Percentiles rank a stretch among this genome's conserved stretches.
Evolutionary conservation across 805 yeast species (phyloP).

Genomic region (Candida dajiaensis): DNA sequence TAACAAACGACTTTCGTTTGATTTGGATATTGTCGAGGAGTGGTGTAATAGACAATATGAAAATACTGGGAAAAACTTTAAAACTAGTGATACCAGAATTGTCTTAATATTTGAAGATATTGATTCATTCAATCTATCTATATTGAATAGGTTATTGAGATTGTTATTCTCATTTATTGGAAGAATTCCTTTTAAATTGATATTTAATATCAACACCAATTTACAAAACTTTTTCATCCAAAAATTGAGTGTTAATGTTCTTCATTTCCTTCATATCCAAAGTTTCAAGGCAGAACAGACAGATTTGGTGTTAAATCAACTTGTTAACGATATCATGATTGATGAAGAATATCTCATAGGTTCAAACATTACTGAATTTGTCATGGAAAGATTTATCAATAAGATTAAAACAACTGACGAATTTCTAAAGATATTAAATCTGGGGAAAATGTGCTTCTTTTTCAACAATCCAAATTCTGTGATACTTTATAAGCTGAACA

Average conservation of each 20-base stretch:
- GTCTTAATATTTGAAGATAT: slow-evolving; percentile 21
- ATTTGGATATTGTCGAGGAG: slow-evolving; percentile 21
- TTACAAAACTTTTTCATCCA: slow-evolving; percentile 14
- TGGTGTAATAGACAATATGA: slow-evolving; percentile 15
- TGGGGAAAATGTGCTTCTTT: slow-evolving; percentile 21
- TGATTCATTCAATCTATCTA: slow-evolving; percentile 18
- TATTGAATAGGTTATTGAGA: slow-evolving; percentile 16
- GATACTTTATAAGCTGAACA: slow-evolving; percentile 7
- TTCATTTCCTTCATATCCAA: slow-evolving; percentile 10
- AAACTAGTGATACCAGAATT: slow-evolving; percentile 11
- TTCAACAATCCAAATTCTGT: slow-evolving; percentile 19
- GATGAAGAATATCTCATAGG: slow-evolving; percentile 15
- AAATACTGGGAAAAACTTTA: slow-evolving; percentile 1
- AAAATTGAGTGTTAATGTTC: slow-evolving; percentile 15
- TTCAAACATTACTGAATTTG: slow-evolving; percentile 13
- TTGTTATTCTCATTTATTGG: slow-evolving; percentile 11
- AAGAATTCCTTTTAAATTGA: slow-evolving; percentile 19
- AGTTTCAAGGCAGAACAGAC: slow-evolving; percentile 22
- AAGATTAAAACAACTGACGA: slow-evolving; percentile 22
- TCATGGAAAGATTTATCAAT: slow-evolving; percentile 17
- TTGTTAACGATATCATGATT: slow-evolving; percentile 17
- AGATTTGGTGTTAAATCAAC: slow-evolving; percentile 16
- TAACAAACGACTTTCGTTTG: slow-evolving; percentile 20
- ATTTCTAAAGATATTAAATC: slow-evolving; percentile 18
- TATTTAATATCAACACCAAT: slow-evolving; percentile 21